Base-by-base conservation (phyloP, 805 yeast genomes). In the Teunomyces panamensis region DNA sequence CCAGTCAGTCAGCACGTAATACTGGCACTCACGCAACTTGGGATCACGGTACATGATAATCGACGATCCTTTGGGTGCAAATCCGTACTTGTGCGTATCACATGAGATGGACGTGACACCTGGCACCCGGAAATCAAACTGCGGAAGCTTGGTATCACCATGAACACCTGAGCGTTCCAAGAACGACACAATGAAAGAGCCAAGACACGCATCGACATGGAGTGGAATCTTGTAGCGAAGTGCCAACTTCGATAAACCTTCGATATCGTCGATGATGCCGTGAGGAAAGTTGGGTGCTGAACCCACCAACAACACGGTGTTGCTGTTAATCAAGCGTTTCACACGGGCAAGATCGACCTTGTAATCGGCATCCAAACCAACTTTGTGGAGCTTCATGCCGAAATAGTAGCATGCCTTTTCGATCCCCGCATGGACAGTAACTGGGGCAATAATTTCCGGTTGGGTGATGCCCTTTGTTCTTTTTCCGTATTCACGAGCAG, bases 281-380 rank as follows among this genome's bases (percentile, higher is more conserved):
- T 92, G 97, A 2, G 99, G 98, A 68, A 84, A 92, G 71, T 92
- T 92, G 34, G 99, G 98, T 5, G 97, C 97, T 1, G 98, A 91
- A 1, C 98, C 98, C 5, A 83, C 88, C 20, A 92, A 68, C 42
- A 92, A 70, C 3, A 89, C 87, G 0, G 99, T 94, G 65, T 91
- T 90, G 2, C 69, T 62, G 56, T 86, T 89, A 52, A 94, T 83
- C 43, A 87, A 74, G 24, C 80, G 71, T 54, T 76, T 75, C 43
- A 88, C 89, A 45, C 81, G 80, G 1, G 62, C 61, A 20, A 84
- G 58, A 56, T 90, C 84, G 8, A 86, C 97, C 60, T 85, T 71
- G 64, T 64, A 87, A 13, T 60, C 66, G 0, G 85, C 81, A 58
- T 85, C 91, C 39, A 92, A 56, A 27, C 85, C 90, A 7, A 86